Evolutionary conservation across 331 rosid species (phyloP), one percentile per base, ranked within the genome.

Genomic region (Acacia pycnantha): DNA sequence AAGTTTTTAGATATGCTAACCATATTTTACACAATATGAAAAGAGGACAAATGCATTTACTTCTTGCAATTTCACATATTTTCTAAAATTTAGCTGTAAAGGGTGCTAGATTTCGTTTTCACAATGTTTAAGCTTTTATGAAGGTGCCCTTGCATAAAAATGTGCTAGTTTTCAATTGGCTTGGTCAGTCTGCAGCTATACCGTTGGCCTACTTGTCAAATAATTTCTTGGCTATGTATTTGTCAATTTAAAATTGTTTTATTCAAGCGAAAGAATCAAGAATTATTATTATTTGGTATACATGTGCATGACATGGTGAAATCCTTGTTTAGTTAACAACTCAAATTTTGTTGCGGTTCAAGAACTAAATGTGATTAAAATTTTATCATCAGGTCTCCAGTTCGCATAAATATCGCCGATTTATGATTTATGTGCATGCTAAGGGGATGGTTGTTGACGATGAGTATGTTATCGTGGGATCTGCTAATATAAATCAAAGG

Each of bases 401-500:
- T 74, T 72, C 98, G 13, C 77, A 82, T 16, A 92, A 90, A 66
- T 46, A 59, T 84, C 80, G 83, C 31, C 90, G 99, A 46, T 92
- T 92, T 79, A 96, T 96, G 99, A 96, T 96, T 70, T 96, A 93
- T 77, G 98, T 96, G 53, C 99, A 96, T 81, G 97, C 99, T 70
- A 96, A 96, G 85, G 99, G 99, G 72, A 91, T 96, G 97, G 74
- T 96, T 13, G 79, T 96, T 43, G 99, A 96, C 69, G 99, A 96
- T 47, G 99, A 96, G 76, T 93, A 93, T 11, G 91, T 96, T 4
- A 88, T 96, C 46, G 44, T 93, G 64, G 99, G 98, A 81, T 96
- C 99, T 82, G 99, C 98, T 77, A 96, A 96, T 79, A 96, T 96
- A 83, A 96, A 96, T 87, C 99, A 96, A 86, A 90, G 99, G 86